phyloP scores from a whole-genome alignment of 345 rosid genomes.

The Populus nigra region DNA sequence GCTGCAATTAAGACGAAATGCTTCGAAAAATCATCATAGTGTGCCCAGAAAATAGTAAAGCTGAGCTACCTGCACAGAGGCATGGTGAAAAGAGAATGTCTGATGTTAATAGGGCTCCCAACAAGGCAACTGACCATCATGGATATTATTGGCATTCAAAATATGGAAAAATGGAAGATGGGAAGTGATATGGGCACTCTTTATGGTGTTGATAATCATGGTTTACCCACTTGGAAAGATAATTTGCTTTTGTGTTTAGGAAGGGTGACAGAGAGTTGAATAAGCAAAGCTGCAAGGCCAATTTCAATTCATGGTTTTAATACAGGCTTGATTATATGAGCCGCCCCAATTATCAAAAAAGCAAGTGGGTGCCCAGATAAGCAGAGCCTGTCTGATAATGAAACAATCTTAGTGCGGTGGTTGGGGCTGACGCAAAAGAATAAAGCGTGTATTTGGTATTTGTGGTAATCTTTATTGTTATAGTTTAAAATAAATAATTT shows the following conservation, averaged over 20 bases:
- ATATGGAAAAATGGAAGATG: not conserved
- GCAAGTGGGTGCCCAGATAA: constrained; percentile 17
- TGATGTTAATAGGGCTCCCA: constrained; percentile 29
- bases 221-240: no score
- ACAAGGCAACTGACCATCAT: constrained; percentile 14
- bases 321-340: not conserved
- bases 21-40: not conserved
- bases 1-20: not conserved
- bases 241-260: not conserved
- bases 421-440: constrained; percentile 57
- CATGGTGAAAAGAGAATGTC: constrained; percentile 16
- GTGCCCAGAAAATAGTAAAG: constrained; percentile 14
- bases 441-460: constrained; percentile 23
- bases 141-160: constrained; percentile 10
- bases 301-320: not conserved
- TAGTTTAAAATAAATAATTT: no score
- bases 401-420: constrained; percentile 79
- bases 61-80: constrained; percentile 15
- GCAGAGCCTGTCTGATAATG: constrained; percentile 37
- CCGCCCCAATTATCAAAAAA: constrained; percentile 7
- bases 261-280: no score
- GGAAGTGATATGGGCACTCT: constrained; percentile 15
- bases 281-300: not conserved
- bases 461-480: no score
- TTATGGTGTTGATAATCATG: no score